Conservation (phyloP, 2,329 filamentous ascomycete species). For the Paraphoma sp. region DNA sequence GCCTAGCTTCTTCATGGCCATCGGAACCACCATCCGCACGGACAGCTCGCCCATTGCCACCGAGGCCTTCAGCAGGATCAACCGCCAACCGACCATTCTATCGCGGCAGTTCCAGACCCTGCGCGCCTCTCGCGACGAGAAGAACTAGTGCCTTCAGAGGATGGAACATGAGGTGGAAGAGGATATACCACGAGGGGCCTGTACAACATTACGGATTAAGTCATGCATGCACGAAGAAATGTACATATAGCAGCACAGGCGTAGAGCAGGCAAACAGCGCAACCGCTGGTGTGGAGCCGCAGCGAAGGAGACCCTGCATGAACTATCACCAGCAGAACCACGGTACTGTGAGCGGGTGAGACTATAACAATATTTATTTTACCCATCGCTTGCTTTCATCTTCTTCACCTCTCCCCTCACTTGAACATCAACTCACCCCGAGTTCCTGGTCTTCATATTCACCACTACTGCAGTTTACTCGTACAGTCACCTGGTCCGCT, state of each 20-base stretch:
- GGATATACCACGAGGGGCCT: conserved; percentile 2
- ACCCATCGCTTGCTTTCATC: no score
- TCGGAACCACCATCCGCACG: conserved; percentile 93
- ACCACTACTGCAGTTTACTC: neutral
- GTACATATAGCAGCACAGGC: conserved; percentile 13
- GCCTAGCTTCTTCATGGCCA: conserved; percentile 92
- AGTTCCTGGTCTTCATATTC: neutral
- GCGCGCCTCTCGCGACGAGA: conserved; percentile 30
- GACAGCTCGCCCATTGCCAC: conserved; percentile 80
- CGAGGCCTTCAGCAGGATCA: conserved; percentile 76
- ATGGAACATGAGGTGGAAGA: no score
- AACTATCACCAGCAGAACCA: neutral
- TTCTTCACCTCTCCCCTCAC: neutral
- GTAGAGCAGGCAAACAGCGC: neutral
- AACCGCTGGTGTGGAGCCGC: neutral
- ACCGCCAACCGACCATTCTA: conserved; percentile 73
- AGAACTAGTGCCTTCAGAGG: conserved; percentile 25
- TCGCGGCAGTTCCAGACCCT: conserved; percentile 47
- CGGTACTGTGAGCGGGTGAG: neutral
- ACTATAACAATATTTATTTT: no score
- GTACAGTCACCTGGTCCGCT: neutral
- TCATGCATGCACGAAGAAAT: conserved; percentile 11
- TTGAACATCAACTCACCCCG: neutral
- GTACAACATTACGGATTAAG: conserved; percentile 21
- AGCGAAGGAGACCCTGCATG: neutral